Percentiles rank a stretch among this genome's conserved stretches.
Conservation (phyloP, 345 rosid species). For the Bruguiera parviflora region DNA sequence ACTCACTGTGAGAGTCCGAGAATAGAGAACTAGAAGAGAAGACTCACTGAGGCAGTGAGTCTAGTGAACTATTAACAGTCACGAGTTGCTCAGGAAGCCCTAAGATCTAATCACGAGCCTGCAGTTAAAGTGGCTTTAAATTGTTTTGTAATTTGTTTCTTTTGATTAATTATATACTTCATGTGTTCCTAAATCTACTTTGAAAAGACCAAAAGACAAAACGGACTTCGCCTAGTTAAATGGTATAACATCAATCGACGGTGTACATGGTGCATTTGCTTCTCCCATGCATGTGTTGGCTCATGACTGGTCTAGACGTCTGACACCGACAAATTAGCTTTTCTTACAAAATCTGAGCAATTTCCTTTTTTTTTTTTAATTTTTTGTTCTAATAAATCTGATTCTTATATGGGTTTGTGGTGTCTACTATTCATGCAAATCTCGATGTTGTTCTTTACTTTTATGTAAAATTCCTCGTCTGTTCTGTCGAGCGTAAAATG, state of each 20-base stretch:
- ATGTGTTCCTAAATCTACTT: slow-evolving; percentile 4
- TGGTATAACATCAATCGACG: background rate
- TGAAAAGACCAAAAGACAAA: slow-evolving; percentile 5
- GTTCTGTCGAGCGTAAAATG: slow-evolving; percentile 7
- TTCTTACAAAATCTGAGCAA: slow-evolving; percentile 15
- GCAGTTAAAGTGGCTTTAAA: background rate
- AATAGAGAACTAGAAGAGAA: slow-evolving; percentile 2
- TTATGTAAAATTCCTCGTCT: slow-evolving; percentile 5
- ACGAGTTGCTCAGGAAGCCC: background rate
- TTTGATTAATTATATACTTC: background rate
- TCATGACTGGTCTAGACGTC: slow-evolving; percentile 11
- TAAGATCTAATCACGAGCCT: slow-evolving; percentile 28
- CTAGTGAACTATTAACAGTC: background rate
- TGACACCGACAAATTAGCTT: slow-evolving; percentile 20
- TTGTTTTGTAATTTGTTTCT: background rate
- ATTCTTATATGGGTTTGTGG: slow-evolving; percentile 1
- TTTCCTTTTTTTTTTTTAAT: background rate
- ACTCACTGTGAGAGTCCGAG: slow-evolving; percentile 9
- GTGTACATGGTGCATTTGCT: slow-evolving; percentile 1
- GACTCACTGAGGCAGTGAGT: background rate
- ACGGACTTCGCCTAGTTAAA: background rate
- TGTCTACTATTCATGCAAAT: slow-evolving; percentile 14
- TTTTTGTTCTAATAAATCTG: slow-evolving; percentile 4
- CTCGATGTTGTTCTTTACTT: slow-evolving; percentile 11
- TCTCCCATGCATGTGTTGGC: background rate